A percentile compares a stretch with the other conserved stretches of the same genome.
Conservation (phyloP, 129 eudicot genomes). For the Chrysanthemum makinoi region DNA sequence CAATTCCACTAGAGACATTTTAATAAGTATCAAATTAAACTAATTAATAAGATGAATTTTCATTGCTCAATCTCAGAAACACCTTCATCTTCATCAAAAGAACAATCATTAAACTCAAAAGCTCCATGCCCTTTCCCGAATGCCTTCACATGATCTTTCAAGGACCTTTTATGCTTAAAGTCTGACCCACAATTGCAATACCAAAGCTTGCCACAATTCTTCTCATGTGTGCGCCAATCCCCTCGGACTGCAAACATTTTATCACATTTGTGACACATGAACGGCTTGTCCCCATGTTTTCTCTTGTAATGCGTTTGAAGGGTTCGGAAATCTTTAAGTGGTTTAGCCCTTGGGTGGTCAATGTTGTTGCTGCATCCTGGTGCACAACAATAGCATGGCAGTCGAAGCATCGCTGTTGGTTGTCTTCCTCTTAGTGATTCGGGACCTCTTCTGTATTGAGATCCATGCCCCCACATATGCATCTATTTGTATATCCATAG, state of each 20-base stretch:
- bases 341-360: constrained; percentile 76
- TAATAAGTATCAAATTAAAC: background rate
- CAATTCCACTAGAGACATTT: background rate
- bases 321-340: constrained; percentile 74
- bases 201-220: constrained; percentile 80
- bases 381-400: constrained; percentile 84
- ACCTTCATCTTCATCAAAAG: constrained; percentile 25
- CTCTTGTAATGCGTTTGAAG: constrained; percentile 86
- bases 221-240: constrained; percentile 74
- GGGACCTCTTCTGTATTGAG: constrained; percentile 75
- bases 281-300: constrained; percentile 68
- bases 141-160: constrained; percentile 74
- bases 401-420: constrained; percentile 56
- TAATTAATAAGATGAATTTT: background rate
- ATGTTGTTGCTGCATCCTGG: constrained; percentile 84
- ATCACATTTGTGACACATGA: constrained; percentile 64
- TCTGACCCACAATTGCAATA: constrained; percentile 79
- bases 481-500: constrained; percentile 34
- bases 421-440: constrained; percentile 69
- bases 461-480: constrained; percentile 99
- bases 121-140: constrained; percentile 77
- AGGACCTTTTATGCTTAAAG: constrained; percentile 79
- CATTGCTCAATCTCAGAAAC: constrained; percentile 30
- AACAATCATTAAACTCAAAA: constrained; percentile 30
- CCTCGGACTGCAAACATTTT: constrained; percentile 77